Conservation (phyloP, 139 green algal species). For the Choricystis sp. region DNA sequence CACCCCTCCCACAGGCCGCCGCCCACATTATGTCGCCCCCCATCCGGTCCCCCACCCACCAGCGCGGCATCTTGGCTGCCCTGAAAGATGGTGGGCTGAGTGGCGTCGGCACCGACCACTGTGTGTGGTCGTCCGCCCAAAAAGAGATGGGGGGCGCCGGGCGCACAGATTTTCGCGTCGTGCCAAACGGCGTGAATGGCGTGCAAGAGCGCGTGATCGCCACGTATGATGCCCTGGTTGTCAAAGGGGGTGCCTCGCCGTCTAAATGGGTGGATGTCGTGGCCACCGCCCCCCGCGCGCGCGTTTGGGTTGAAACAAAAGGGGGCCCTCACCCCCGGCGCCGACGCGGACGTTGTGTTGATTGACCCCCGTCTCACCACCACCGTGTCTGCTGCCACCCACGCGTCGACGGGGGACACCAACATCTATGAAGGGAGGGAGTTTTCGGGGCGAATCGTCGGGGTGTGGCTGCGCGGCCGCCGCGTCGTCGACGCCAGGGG, state of each 20-base stretch:
- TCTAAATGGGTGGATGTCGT: constrained; percentile 71
- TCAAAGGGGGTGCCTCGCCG: constrained; percentile 49
- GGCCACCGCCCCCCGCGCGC: constrained; percentile 63
- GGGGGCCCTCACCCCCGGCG: constrained; percentile 48
- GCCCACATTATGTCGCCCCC: constrained; percentile 86
- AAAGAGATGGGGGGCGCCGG: constrained; percentile 45
- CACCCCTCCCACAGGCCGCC: too few relatives aligned
- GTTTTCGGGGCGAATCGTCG: constrained; percentile 51
- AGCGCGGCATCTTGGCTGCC: constrained; percentile 11
- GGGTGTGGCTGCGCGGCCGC: too few relatives aligned
- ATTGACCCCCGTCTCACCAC: constrained; percentile 63
- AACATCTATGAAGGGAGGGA: constrained; percentile 85
- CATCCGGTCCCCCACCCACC: constrained; percentile 45
- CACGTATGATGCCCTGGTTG: constrained; percentile 68
- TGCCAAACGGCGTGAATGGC: constrained; percentile 93
- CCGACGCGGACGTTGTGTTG: constrained; percentile 87
- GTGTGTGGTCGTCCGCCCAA: constrained; percentile 79
- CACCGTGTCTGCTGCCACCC: constrained; percentile 45
- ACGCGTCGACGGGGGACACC: constrained; percentile 78
- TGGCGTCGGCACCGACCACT: constrained; percentile 74
- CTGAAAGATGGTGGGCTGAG: constrained; percentile 24
- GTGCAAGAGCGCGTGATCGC: constrained; percentile 89
- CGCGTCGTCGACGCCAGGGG: too few relatives aligned
- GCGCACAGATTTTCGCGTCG: constrained; percentile 69
- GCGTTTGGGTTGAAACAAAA: constrained; percentile 91